phyloP scores from a whole-genome alignment of 305 asterid genomes.

The Fraxinus greggii region DNA sequence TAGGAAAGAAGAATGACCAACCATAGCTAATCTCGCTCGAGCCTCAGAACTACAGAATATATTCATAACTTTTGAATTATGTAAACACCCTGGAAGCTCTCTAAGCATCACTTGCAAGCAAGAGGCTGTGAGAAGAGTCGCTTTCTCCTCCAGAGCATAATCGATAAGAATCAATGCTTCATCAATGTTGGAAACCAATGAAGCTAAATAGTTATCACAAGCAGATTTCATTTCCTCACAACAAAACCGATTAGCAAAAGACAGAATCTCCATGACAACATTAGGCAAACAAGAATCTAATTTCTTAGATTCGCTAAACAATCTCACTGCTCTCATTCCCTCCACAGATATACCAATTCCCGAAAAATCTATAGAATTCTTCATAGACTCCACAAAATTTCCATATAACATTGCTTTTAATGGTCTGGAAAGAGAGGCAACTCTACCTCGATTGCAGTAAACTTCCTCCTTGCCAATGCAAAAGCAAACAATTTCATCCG shows the following conservation, averaged over 20 bases:
- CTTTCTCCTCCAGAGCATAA: slow-evolving; percentile 59
- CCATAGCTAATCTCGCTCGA: slow-evolving; percentile 38
- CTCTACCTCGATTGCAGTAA: slow-evolving; percentile 45
- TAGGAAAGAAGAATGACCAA: slow-evolving; percentile 53
- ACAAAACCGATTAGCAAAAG: slow-evolving; percentile 60
- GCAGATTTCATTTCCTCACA: slow-evolving; percentile 58
- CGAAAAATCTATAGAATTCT: slow-evolving; percentile 48
- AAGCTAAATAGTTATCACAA: slow-evolving; percentile 48
- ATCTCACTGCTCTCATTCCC: slow-evolving; percentile 48
- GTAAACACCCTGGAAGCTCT: slow-evolving; percentile 50
- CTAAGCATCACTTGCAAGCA: slow-evolving; percentile 59
- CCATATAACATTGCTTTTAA: slow-evolving; percentile 53
- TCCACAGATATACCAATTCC: slow-evolving; percentile 48
- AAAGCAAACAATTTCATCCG: slow-evolving; percentile 39
- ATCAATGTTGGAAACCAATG: slow-evolving; percentile 43
- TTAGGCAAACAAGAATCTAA: slow-evolving; percentile 38
- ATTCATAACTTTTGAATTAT: slow-evolving; percentile 44
- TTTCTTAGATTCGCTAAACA: slow-evolving; percentile 39
- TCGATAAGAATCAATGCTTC: slow-evolving; percentile 55
- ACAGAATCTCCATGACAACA: slow-evolving; percentile 49
- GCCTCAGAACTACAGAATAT: slow-evolving; percentile 51
- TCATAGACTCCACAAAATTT: slow-evolving; percentile 44
- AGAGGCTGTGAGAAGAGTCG: slow-evolving; percentile 47
- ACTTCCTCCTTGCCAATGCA: slow-evolving; percentile 43
- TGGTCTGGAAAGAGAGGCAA: slow-evolving; percentile 51